These are phyloP conservation scores for Candida pseudofarinosa DNA, from an alignment of 805 yeast species.

Conservation along the genomic window DNA sequence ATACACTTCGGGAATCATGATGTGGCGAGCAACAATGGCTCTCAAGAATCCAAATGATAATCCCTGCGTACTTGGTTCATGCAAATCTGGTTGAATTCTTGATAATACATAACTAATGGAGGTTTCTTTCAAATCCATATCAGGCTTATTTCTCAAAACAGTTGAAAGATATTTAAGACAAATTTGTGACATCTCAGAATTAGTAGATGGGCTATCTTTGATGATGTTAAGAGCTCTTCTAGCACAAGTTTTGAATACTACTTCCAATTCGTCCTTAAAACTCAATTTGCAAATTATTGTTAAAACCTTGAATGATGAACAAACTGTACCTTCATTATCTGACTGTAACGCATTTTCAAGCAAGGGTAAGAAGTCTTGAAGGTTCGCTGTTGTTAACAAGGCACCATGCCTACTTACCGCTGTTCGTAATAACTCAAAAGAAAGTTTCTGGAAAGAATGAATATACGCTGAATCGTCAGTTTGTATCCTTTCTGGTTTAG, in stretches of 20 bases:
- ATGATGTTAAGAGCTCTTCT: constrained; percentile 59
- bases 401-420: constrained; percentile 62
- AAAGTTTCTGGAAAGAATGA: constrained; percentile 65
- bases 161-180: constrained; percentile 71
- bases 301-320: constrained; percentile 62
- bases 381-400: constrained; percentile 54
- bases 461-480: constrained; percentile 54
- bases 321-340: constrained; percentile 73
- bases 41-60: constrained; percentile 81
- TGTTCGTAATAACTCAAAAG: constrained; percentile 70
- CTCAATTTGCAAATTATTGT: constrained; percentile 58
- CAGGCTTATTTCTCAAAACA: constrained; percentile 64
- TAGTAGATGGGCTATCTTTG: constrained; percentile 73
- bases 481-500: constrained; percentile 52
- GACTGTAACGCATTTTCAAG: constrained; percentile 58
- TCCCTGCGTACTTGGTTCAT: constrained; percentile 86
- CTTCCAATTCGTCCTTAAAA: constrained; percentile 50
- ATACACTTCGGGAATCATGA: constrained; percentile 82
- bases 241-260: constrained; percentile 55
- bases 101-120: constrained; percentile 72
- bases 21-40: constrained; percentile 68
- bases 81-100: constrained; percentile 78
- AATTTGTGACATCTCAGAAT: constrained; percentile 74
- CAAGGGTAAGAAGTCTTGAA: constrained; percentile 72
- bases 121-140: constrained; percentile 60